Percentiles rank a stretch among this genome's conserved stretches.
phyloP scores from a whole-genome alignment of 1,139 yeast genomes.

The Saccharomycopsis phalli region DNA sequence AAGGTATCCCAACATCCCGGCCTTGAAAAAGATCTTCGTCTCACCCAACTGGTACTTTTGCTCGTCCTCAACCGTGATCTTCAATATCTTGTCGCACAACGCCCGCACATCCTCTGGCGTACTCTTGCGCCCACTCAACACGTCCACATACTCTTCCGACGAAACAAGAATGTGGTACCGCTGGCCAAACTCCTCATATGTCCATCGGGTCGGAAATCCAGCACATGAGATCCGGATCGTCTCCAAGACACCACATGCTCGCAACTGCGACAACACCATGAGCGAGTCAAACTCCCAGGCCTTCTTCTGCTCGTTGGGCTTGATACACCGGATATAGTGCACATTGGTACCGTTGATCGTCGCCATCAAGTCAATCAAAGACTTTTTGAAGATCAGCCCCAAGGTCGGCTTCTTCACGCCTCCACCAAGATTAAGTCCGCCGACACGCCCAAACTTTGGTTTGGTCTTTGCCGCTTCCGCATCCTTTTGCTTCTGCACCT shows the following conservation, averaged over 20 bases:
- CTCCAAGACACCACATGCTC: slow-evolving; percentile 98
- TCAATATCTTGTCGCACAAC: slow-evolving; percentile 61
- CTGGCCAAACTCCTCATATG: slow-evolving; percentile 87
- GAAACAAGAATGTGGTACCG: slow-evolving; percentile 78
- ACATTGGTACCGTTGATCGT: slow-evolving; percentile 92
- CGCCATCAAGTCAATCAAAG: slow-evolving; percentile 84
- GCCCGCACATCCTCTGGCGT: slow-evolving; percentile 51
- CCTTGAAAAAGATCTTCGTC: slow-evolving; percentile 90
- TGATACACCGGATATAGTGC: slow-evolving; percentile 94
- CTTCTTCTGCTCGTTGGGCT: slow-evolving; percentile 87
- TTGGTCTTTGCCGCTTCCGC: slow-evolving; percentile 31
- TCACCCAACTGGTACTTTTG: slow-evolving; percentile 77
- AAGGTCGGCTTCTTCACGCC: slow-evolving; percentile 81
- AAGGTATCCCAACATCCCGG: slow-evolving; percentile 89
- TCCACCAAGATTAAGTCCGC: slow-evolving; percentile 25
- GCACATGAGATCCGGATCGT: slow-evolving; percentile 96
- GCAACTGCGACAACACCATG: slow-evolving; percentile 88
- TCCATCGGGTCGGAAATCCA: slow-evolving; percentile 96
- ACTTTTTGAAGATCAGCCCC: slow-evolving; percentile 89
- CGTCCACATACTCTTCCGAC: slow-evolving; percentile 59
- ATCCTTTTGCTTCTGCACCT: slow-evolving; percentile 41
- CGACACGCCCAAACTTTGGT: slow-evolving; percentile 26
- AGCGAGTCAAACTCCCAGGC: slow-evolving; percentile 96
- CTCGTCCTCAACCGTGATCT: slow-evolving; percentile 49
- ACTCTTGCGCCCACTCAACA: slow-evolving; percentile 42